phyloP scores from a whole-genome alignment of 768 basidiomycete species.

The Cytidiella melzeri region DNA sequence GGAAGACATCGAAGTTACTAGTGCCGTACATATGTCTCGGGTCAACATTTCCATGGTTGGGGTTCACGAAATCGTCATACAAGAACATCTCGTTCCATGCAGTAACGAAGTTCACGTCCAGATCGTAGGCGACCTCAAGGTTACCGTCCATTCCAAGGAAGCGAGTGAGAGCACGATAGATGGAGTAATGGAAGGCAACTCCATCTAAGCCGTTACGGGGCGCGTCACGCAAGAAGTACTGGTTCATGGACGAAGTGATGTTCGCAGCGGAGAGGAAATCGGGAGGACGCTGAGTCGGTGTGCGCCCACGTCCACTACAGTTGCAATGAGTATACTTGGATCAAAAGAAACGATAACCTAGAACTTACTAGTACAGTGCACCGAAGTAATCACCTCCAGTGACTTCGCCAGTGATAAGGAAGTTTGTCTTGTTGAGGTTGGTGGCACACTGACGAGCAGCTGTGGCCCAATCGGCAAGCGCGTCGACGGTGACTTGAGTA shows the following conservation, averaged over 20 bases:
- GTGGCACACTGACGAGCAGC: constrained; percentile 71
- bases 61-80: constrained; percentile 81
- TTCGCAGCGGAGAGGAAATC: constrained; percentile 68
- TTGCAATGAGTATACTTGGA: neutral
- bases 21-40: constrained; percentile 87
- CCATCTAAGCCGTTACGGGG: constrained; percentile 61
- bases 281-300: constrained; percentile 60
- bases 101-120: constrained; percentile 75
- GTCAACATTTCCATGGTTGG: constrained; percentile 57
- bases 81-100: constrained; percentile 93
- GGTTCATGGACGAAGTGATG: constrained; percentile 48
- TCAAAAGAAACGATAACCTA: neutral
- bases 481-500: constrained; percentile 83
- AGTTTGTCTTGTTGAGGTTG: constrained; percentile 72
- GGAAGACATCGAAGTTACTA: constrained; percentile 93
- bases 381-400: constrained; percentile 93
- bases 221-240: constrained; percentile 76
- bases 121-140: constrained; percentile 82
- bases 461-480: constrained; percentile 69
- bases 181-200: constrained; percentile 91
- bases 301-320: constrained; percentile 80
- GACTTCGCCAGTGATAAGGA: constrained; percentile 89
- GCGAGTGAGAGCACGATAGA: constrained; percentile 78
- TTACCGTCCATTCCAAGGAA: constrained; percentile 97
- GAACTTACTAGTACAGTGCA: constrained; percentile 70